Base-by-base conservation (phyloP, 1,139 yeast species). In the Taphrina sp. region DNA sequence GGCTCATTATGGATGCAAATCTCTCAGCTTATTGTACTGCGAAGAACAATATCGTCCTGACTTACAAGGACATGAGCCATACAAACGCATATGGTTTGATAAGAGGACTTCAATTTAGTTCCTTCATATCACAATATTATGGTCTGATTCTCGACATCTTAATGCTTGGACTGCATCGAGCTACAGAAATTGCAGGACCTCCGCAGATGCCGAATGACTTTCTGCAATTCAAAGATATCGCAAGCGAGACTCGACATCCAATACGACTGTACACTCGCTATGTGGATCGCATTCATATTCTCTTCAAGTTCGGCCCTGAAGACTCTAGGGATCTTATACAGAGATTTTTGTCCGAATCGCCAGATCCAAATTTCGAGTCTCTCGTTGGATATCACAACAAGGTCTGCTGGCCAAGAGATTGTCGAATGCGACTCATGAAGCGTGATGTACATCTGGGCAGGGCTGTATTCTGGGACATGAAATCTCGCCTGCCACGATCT, bases 21-120 rank as follows among this genome's bases (percentile, higher is more conserved):
- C 79, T 94, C 65, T 98, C 98, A 3, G 97, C 92, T 67, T 94
- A 94, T 67, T 84, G 92, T 20, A 88, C 96, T 0, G 84, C 97
- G 0, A 90, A 90, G 67, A 89, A 88, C 70, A 94, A 92, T 64
- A 81, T 90, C 22, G 79, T 80, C 34, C 66, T 94, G 33, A 77
- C 92, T 1, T 94, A 83, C 69, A 94, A 94, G 67, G 99, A 94
- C 67, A 94, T 94, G 98, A 85, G 82, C 60, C 95, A 89, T 68
- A 82, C 86, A 16, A 92, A 92, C 69, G 90, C 85, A 64, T 83
- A 82, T 66, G 99, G 99, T 28, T 71, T 94, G 59, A 72, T 94
- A 19, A 76, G 95, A 56, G 99, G 98, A 1, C 72, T 92, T 28
- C 96, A 88, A 65, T 94, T 89, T 68, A 79, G 96, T 1, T 83